A percentile compares a stretch with the other conserved stretches of the same genome.
phyloP scores from a whole-genome alignment of 805 yeast genomes.

The Metschnikowia colocasiae region DNA sequence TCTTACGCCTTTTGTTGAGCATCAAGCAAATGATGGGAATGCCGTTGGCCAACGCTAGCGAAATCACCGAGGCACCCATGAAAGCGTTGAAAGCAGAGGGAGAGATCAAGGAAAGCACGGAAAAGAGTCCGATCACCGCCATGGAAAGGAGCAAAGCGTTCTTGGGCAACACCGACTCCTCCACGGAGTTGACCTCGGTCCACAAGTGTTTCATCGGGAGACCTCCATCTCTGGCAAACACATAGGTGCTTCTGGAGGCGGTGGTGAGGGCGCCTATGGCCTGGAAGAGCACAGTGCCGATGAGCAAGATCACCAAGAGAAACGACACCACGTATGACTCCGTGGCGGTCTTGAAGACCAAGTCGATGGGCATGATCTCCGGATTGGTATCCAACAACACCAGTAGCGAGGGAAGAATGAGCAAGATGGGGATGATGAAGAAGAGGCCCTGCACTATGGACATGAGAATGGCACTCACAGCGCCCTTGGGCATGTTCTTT shows the following conservation, averaged over 20 bases:
- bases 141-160: conserved; percentile 66
- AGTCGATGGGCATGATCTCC: conserved; percentile 73
- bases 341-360: conserved; percentile 68
- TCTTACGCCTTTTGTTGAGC: conserved; percentile 54
- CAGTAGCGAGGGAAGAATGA: conserved; percentile 65
- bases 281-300: conserved; percentile 70
- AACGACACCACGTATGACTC: conserved; percentile 66
- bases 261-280: conserved; percentile 79
- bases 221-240: conserved; percentile 81
- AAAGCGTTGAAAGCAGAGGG: conserved; percentile 78
- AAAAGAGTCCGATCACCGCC: conserved; percentile 55
- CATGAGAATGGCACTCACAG: conserved; percentile 59
- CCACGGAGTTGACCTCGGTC: conserved; percentile 59
- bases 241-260: conserved; percentile 76
- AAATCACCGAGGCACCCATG: conserved; percentile 76
- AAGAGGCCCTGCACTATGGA: conserved; percentile 68
- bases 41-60: conserved; percentile 71
- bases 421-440: conserved; percentile 66
- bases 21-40: conserved; percentile 67
- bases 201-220: conserved; percentile 62
- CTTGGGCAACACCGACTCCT: conserved; percentile 60
- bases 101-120: conserved; percentile 64
- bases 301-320: conserved; percentile 59
- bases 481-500: conserved; percentile 68
- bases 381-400: conserved; percentile 54